Base-by-base conservation (phyloP, 768 basidiomycete genomes). In the Rickenella mellea region DNA sequence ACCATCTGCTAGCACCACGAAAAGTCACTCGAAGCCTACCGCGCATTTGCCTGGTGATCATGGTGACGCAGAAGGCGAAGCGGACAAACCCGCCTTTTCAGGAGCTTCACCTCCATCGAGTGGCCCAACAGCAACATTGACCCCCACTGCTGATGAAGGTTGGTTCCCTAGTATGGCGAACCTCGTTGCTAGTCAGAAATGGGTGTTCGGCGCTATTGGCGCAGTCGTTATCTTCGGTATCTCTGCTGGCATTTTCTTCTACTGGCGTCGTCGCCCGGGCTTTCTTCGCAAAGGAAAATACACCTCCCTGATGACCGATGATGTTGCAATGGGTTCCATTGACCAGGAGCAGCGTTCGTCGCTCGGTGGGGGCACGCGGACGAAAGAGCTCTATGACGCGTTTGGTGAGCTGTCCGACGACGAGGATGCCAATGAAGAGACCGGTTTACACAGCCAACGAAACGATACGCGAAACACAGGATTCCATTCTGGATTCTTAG, bases 351-450 rank as follows among this genome's bases (percentile, higher is more conserved):
- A n/a, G n/a, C n/a, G n/a, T n/a, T n/a, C n/a, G n/a, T n/a, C n/a
- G n/a, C n/a, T n/a, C n/a, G 60, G 68, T 19, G 55, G 64, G 4
- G 60, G 66, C 22, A 48, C 61, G 10, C 51, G 57, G 26, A 85
- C 91, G 39, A 84, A 84, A 64, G 94, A 97, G 62, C 57, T 99
- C 47, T 98, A 97, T 54, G 92, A 98, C 61, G 93, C 94, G 14
- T 98, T 98, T 62, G 91, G 90, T 27, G 90, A 91, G 55, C 72
- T 80, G 21, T 84, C 82, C 24, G 91, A 89, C 46, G 84, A 88
- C 33, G 83, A 82, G 12, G 80, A 84, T 44, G 78, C 65, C 11
- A 76, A 87, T 52, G 91, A 92, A 55, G 70, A 71, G 48, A 80
- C 80, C 0, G 74, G 73, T 24, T 64, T 93, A 40, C 69, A 70